Evolutionary conservation across 208 protist genomes (phyloP), one percentile per base, ranked within the genome.

Genomic region (Crithidia mellificae): DNA sequence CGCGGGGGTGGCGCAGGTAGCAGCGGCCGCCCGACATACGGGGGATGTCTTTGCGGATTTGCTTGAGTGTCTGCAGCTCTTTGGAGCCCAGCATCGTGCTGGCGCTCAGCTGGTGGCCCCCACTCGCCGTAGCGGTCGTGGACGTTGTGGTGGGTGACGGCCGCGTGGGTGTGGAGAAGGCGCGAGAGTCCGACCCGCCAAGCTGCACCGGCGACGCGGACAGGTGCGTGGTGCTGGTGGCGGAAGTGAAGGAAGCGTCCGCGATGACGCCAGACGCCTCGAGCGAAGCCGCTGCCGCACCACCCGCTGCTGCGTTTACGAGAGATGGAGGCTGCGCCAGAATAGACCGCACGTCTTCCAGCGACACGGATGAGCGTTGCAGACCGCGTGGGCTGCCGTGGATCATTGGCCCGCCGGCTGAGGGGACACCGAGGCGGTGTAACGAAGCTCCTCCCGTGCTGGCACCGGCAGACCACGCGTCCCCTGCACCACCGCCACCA

Each of bases 31-130:
- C 84, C 12, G 79, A 88, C 70, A 95, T 96, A 47, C 94, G 80
- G 14, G 90, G 91, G 2, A 97, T 81, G 74, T 97, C 94, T 44
- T 96, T 93, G 52, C 82, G 84, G 46, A 97, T 96, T 61, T 97
- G 94, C 32, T 84, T 86, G 7, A 80, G 61, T 22, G 82, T 94
- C 34, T 74, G 50, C 34, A 84, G 51, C 64, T 92, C 86, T 47
- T 74, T 80, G 1, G 84, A 81, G 43, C 74, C 72, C 1, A 74
- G 52, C 69, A 80, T 82, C 30, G 68, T 74, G 57, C 74, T 81
- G 32, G 63, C 51, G 49, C 56, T 84, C 27, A 75, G 49, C 39
- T 61, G 74, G 11, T 62, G 77, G 3, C 49, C 58, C 3, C 44
- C 22, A 6, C 55, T 24, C 34, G 30, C 17, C 46, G 24, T 58